These are phyloP conservation scores for Knoxia roxburghii DNA, from an alignment of 257 asterid genomes.

Conservation along the genomic window DNA sequence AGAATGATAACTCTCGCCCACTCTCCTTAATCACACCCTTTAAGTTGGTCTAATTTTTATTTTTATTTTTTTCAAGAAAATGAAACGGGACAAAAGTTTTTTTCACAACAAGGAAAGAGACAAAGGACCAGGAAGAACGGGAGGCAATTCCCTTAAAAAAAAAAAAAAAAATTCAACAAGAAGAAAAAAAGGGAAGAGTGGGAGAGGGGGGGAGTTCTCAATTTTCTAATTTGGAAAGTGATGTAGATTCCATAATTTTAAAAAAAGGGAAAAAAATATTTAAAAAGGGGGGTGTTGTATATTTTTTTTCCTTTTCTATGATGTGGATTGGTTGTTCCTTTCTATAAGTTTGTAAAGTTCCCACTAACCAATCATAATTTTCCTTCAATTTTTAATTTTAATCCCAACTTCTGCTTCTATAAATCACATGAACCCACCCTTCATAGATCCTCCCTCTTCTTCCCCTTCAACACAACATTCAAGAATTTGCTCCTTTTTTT, in stretches of 20 bases:
- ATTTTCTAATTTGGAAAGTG: conserved; percentile 26
- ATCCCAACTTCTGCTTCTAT: conserved; percentile 29
- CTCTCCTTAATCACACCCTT: too few species aligned
- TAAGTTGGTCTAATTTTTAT: too few species aligned
- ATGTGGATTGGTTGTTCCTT: conserved; percentile 25
- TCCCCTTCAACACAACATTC: conserved; percentile 6
- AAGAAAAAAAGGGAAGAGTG: too few species aligned
- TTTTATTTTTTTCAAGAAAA: too few species aligned
- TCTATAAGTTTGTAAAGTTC: conserved; percentile 10
- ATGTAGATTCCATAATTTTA: conserved; percentile 34
- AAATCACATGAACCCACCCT: conserved; percentile 25
- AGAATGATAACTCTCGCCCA: too few species aligned
- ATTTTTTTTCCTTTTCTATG: conserved; percentile 5
- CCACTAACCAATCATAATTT: conserved; percentile 8
- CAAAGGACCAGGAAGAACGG: conserved; percentile 19
- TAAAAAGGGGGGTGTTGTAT: too few species aligned
- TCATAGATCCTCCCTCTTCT: conserved; percentile 30
- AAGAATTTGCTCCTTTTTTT: conserved; percentile 19
- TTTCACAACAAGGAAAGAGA: background rate
- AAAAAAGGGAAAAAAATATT: conserved; percentile 5
- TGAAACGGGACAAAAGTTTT: background rate
- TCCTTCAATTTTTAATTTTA: conserved; percentile 22
- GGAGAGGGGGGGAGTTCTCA: too few species aligned
- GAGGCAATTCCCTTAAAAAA: conserved; percentile 12
- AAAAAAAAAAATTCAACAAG: too few species aligned